Conservation (phyloP, 371 early-diverging fungal genomes). For the Mycotypha africana region DNA sequence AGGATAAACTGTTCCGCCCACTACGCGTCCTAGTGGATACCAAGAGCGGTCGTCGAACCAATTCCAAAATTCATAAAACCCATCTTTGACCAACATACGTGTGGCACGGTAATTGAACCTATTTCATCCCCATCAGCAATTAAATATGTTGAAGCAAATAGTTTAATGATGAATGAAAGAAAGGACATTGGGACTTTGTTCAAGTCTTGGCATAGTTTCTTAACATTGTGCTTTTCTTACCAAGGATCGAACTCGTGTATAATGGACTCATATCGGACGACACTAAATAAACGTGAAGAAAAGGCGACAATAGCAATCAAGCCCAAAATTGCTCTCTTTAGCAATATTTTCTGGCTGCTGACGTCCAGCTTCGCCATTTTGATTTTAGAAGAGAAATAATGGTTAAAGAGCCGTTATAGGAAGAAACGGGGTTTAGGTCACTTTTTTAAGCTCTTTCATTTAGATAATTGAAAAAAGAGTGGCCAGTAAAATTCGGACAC, state of each 20-base stretch:
- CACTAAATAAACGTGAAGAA: slow-evolving; percentile 92
- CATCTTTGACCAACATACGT: slow-evolving; percentile 89
- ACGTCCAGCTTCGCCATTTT: slow-evolving; percentile 43
- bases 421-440: too few relatives aligned
- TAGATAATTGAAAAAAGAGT: too few relatives aligned
- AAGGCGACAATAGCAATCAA: slow-evolving; percentile 88
- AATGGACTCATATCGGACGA: slow-evolving; percentile 92
- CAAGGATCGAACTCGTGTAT: slow-evolving; percentile 99
- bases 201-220: too few relatives aligned
- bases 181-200: too few relatives aligned
- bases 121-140: too few relatives aligned
- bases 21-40: slow-evolving; percentile 98
- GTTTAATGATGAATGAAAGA: too few relatives aligned
- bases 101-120: slow-evolving; percentile 99
- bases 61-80: slow-evolving; percentile 97
- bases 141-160: too few relatives aligned
- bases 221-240: slow-evolving; percentile 29
- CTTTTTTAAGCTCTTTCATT: too few relatives aligned
- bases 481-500: too few relatives aligned
- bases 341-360: slow-evolving; percentile 52
- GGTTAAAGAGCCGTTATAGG: too few relatives aligned
- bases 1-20: slow-evolving; percentile 97
- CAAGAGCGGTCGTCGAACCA: slow-evolving; percentile 99
- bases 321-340: slow-evolving; percentile 72
- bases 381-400: too few relatives aligned